phyloP scores from a whole-genome alignment of 2,329 filamentous ascomycete genomes.

The Amesomyces nigricolor region DNA sequence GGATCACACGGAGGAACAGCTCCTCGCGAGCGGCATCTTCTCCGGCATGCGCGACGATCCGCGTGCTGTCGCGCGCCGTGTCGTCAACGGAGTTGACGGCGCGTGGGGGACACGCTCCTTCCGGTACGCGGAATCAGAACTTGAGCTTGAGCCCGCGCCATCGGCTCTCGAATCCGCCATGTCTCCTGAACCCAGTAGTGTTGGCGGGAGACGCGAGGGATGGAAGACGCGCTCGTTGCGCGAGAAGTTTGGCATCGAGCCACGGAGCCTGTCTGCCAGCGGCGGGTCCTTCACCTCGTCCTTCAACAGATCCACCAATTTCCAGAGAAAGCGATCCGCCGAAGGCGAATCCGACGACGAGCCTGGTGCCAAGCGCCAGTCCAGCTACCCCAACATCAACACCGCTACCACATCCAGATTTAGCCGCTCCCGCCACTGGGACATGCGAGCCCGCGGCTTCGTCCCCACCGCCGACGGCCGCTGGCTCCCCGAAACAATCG shows the following conservation, averaged over 20 bases:
- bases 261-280: slow-evolving; percentile 23
- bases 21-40: slow-evolving; percentile 40
- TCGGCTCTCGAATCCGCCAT: not conserved
- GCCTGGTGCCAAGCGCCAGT: slow-evolving; percentile 26
- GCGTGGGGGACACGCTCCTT: slow-evolving; percentile 8
- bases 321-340: slow-evolving; percentile 21
- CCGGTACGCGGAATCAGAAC: slow-evolving; percentile 20
- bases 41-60: slow-evolving; percentile 37
- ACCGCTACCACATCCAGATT: not conserved
- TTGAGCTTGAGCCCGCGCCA: slow-evolving; percentile 20
- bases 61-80: slow-evolving; percentile 30
- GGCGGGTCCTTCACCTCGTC: slow-evolving; percentile 5
- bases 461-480: slow-evolving; percentile 50
- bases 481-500: slow-evolving; percentile 47
- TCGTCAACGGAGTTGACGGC: slow-evolving; percentile 22
- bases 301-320: slow-evolving; percentile 17
- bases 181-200: slow-evolving; percentile 13
- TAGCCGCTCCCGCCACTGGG: slow-evolving; percentile 34
- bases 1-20: slow-evolving; percentile 32
- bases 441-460: slow-evolving; percentile 32
- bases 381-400: not conserved
- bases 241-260: slow-evolving; percentile 25
- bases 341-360: slow-evolving; percentile 20
- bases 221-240: slow-evolving; percentile 27
- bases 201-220: slow-evolving; percentile 20